phyloP scores from a whole-genome alignment of 768 basidiomycete species.

The Xerocomus spinulosus region DNA sequence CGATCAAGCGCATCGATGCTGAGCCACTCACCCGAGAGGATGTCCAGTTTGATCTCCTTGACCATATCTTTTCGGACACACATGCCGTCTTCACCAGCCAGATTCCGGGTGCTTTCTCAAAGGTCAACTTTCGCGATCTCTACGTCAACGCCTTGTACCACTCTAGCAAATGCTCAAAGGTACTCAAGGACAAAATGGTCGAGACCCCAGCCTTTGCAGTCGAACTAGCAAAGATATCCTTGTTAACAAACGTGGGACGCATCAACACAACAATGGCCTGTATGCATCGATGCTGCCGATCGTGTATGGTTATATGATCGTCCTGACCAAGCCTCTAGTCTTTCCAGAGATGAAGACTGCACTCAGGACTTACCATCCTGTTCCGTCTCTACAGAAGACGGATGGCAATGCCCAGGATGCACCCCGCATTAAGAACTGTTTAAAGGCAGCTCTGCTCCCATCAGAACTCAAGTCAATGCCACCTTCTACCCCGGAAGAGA shows the following conservation, averaged over 20 bases:
- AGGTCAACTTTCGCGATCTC: constrained; percentile 75
- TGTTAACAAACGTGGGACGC: constrained; percentile 84
- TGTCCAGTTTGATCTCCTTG: constrained; percentile 81
- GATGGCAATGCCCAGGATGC: constrained; percentile 88
- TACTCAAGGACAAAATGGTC: constrained; percentile 82
- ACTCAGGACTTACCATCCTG: constrained; percentile 82
- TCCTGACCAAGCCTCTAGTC: constrained; percentile 44
- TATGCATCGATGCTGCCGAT: constrained; percentile 36
- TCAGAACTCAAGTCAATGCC: constrained; percentile 61
- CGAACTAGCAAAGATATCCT: constrained; percentile 77
- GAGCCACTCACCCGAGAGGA: constrained; percentile 80
- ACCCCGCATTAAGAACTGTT: constrained; percentile 85
- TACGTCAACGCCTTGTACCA: constrained; percentile 79
- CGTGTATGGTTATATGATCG: constrained; percentile 4
- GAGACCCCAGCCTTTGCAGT: constrained; percentile 74
- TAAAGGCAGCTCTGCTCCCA: constrained; percentile 75
- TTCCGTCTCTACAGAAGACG: constrained; percentile 83
- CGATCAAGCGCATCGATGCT: constrained; percentile 79
- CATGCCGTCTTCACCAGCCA: constrained; percentile 70
- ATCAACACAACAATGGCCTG: constrained; percentile 92
- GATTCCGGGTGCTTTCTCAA: constrained; percentile 41
- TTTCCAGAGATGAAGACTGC: constrained; percentile 94
- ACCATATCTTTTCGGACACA: constrained; percentile 70
- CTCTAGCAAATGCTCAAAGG: constrained; percentile 82
- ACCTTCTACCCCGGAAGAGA: constrained; percentile 71